A percentile compares a stretch with the other conserved stretches of the same genome.
Evolutionary conservation across 164 flowering plant species (phyloP).

Genomic region (Kalanchoe fedtschenkoi): DNA sequence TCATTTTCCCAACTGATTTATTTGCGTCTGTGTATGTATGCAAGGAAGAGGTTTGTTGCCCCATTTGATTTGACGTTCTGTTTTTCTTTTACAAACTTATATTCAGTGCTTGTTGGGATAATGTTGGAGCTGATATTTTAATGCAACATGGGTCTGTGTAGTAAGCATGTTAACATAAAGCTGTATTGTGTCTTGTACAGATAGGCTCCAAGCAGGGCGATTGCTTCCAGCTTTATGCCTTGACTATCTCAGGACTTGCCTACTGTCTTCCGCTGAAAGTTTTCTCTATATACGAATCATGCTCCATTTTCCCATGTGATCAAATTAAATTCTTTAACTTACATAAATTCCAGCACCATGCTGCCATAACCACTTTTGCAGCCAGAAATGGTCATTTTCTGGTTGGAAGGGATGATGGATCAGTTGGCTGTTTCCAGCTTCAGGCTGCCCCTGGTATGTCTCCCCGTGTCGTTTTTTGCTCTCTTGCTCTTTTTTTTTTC

Average conservation of each 20-base stretch:
- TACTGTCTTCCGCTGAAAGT: not conserved
- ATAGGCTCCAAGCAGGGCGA: not conserved
- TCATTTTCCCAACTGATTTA: conserved; percentile 1
- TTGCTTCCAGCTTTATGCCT: not conserved
- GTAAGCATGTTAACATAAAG: not conserved
- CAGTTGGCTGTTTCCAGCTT: conserved; percentile 2
- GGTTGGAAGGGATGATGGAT: conserved; percentile 4
- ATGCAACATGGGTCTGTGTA: too few species aligned
- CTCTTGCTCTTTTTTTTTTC: not conserved
- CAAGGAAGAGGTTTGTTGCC: not conserved
- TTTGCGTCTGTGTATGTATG: not conserved
- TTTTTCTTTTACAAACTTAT: too few species aligned
- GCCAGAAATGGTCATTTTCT: not conserved
- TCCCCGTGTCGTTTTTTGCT: not conserved
- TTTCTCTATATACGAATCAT: not conserved
- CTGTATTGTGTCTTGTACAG: not conserved
- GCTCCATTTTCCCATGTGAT: not conserved
- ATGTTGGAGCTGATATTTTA: too few species aligned
- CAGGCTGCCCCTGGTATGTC: not conserved
- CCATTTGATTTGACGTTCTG: too few species aligned
- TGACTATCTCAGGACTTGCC: not conserved
- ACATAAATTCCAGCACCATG: conserved; percentile 1
- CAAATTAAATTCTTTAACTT: not conserved
- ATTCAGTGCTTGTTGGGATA: too few species aligned
- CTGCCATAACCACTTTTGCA: not conserved